Percentiles rank a stretch among this genome's conserved stretches.
These are phyloP conservation scores for Trichoderma cornu-damae DNA, from an alignment of 2,329 filamentous ascomycete species.

Conservation along the genomic window DNA sequence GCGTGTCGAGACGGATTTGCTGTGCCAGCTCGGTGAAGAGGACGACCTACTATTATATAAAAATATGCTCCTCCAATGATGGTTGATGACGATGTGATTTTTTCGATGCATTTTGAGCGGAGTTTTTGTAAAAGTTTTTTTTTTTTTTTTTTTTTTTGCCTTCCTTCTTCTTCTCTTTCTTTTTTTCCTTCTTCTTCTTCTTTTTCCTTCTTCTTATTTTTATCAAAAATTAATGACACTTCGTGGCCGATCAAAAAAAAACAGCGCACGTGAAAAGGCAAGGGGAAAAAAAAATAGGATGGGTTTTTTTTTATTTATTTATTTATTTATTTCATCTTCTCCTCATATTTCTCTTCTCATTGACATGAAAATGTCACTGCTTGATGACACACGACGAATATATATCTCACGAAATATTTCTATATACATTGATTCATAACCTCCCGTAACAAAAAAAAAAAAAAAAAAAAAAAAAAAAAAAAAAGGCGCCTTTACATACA, in stretches of 20 bases:
- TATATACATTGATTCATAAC: slow-evolving; percentile 15
- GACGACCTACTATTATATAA: no score
- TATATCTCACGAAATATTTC: background rate
- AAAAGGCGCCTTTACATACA: slow-evolving; percentile 19
- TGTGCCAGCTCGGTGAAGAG: no score
- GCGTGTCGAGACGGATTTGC: background rate
- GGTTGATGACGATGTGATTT: no score
- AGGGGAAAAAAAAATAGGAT: background rate
- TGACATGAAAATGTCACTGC: background rate
- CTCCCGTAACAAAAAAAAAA: slow-evolving; percentile 17
- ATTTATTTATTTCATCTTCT: no score
- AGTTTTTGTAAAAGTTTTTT: no score
- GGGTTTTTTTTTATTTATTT: background rate
- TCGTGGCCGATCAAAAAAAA: background rate
- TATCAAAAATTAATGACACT: background rate
- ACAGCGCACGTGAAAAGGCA: background rate
- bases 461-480: no score
- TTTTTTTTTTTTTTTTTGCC: no score
- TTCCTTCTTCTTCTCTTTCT: no score
- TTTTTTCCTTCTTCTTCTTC: no score
- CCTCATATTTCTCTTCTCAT: background rate
- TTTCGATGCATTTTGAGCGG: no score
- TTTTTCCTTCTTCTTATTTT: no score
- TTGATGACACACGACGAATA: slow-evolving; percentile 4
- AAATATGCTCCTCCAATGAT: no score